Conservation (phyloP, 768 basidiomycete species). For the Mycena maculata region DNA sequence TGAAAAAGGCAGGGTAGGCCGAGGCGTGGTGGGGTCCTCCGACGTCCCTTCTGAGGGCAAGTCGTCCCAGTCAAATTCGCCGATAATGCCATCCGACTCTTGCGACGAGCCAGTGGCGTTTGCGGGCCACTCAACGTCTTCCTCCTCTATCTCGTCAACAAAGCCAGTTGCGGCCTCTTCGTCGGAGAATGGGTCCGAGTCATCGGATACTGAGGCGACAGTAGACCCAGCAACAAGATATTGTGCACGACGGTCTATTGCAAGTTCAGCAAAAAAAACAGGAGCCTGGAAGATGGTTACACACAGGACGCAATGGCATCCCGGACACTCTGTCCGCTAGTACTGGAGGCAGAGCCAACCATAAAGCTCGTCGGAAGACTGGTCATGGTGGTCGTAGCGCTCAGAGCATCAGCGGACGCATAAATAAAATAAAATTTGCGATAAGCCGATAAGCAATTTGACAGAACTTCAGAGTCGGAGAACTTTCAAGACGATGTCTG, state of each 20-base stretch:
- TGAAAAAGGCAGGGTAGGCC: slow-evolving; percentile 30
- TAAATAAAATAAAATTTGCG: background rate
- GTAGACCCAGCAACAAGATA: slow-evolving; percentile 71
- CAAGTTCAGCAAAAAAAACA: slow-evolving; percentile 20
- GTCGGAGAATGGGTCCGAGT: slow-evolving; percentile 52
- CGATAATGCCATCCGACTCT: slow-evolving; percentile 27
- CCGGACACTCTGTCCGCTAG: slow-evolving; percentile 60
- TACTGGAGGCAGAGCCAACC: slow-evolving; percentile 60
- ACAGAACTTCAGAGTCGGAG: background rate
- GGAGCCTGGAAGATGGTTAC: slow-evolving; percentile 33
- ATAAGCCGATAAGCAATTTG: slow-evolving; percentile 19
- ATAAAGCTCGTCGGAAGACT: slow-evolving; percentile 58
- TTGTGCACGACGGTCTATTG: slow-evolving; percentile 74
- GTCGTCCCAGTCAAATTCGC: slow-evolving; percentile 32
- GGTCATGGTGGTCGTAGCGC: slow-evolving; percentile 51
- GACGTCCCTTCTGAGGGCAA: slow-evolving; percentile 7
- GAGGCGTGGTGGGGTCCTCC: slow-evolving; percentile 16
- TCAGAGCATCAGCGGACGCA: slow-evolving; percentile 23
- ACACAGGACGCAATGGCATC: slow-evolving; percentile 73
- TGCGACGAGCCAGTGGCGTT: slow-evolving; percentile 3
- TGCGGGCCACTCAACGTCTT: slow-evolving; percentile 1
- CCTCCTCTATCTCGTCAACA: slow-evolving; percentile 37
- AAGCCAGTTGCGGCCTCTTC: slow-evolving; percentile 49
- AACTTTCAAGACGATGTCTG: background rate
- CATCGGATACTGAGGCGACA: slow-evolving; percentile 62